A percentile compares a stretch with the other conserved stretches of the same genome.
Evolutionary conservation across 768 basidiomycete species (phyloP).

Genomic region (Strobilomyces echinocephalus): DNA sequence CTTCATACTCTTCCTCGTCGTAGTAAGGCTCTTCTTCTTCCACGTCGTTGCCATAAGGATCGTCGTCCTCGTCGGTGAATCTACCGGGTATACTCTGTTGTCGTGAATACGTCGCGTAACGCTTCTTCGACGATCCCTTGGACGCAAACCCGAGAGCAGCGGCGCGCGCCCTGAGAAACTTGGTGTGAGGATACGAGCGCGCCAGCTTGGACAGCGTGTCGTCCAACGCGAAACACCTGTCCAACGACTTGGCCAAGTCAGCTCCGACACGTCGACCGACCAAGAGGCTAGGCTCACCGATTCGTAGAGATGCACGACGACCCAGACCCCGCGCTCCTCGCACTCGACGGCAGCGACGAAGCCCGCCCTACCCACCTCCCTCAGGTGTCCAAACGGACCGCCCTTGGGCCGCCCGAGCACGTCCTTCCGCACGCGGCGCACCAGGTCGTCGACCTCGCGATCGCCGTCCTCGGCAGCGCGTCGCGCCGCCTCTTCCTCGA

Average conservation of each 20-base stretch:
- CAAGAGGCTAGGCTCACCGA: slow-evolving; percentile 44
- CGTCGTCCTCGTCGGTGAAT: slow-evolving; percentile 36
- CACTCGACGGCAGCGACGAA: slow-evolving; percentile 72
- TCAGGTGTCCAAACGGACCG: slow-evolving; percentile 69
- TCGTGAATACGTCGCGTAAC: neutral
- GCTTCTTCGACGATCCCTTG: slow-evolving; percentile 21
- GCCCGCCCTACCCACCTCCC: slow-evolving; percentile 72
- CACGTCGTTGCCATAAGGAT: slow-evolving; percentile 40
- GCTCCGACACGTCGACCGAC: neutral
- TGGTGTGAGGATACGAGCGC: slow-evolving; percentile 62
- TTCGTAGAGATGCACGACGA: slow-evolving; percentile 83
- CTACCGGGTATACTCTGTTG: slow-evolving; percentile 22
- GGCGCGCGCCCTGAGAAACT: slow-evolving; percentile 81
- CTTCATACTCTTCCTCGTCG: slow-evolving; percentile 44
- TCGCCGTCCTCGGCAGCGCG: slow-evolving; percentile 32
- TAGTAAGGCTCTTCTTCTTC: slow-evolving; percentile 28
- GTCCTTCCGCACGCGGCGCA: slow-evolving; percentile 30
- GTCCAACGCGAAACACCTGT: slow-evolving; percentile 70
- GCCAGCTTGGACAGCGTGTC: slow-evolving; percentile 64
- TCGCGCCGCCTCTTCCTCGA: slow-evolving; percentile 72
- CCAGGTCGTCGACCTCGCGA: slow-evolving; percentile 8
- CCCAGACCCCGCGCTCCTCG: slow-evolving; percentile 67
- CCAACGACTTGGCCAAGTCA: slow-evolving; percentile 52
- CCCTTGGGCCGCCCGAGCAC: slow-evolving; percentile 46
- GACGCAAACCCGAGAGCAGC: slow-evolving; percentile 69